phyloP scores from a whole-genome alignment of 176 grass and related monocot species.

The Olyra latifolia region DNA sequence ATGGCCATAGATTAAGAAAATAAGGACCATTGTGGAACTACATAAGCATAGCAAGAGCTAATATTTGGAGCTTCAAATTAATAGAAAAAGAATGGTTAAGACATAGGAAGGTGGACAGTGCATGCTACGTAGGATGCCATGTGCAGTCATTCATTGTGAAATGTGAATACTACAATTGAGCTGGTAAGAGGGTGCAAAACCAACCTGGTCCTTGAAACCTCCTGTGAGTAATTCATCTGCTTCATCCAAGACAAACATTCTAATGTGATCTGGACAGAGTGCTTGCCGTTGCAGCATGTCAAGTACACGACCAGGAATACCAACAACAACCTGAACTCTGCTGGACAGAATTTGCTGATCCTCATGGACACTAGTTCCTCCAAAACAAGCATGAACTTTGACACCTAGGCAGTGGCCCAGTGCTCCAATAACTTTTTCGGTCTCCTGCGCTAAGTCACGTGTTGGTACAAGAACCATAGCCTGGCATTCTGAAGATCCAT shows the following conservation, averaged over 20 bases:
- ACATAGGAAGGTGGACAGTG: background rate
- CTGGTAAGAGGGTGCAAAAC: background rate
- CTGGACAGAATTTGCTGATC: conserved; percentile 50
- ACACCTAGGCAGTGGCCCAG: conserved; percentile 68
- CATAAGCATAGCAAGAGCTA: background rate
- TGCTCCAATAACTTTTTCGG: conserved; percentile 57
- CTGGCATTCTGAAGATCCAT: conserved; percentile 61
- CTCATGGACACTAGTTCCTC: conserved; percentile 41
- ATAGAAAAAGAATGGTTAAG: background rate
- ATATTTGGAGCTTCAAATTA: background rate
- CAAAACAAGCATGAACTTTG: conserved; percentile 61
- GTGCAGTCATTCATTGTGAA: background rate
- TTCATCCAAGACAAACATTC: conserved; percentile 76
- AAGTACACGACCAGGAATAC: conserved; percentile 54
- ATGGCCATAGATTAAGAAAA: background rate
- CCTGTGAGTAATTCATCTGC: conserved; percentile 72
- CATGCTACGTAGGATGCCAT: background rate
- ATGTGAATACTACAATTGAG: background rate
- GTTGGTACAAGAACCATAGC: conserved; percentile 74
- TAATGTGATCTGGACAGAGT: conserved; percentile 56
- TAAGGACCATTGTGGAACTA: background rate
- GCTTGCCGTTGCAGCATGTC: conserved; percentile 47
- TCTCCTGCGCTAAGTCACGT: conserved; percentile 51
- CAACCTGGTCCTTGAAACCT: conserved; percentile 77
- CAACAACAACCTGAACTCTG: conserved; percentile 55